phyloP scores from a whole-genome alignment of 345 rosid genomes.

The Populus euphratica region DNA sequence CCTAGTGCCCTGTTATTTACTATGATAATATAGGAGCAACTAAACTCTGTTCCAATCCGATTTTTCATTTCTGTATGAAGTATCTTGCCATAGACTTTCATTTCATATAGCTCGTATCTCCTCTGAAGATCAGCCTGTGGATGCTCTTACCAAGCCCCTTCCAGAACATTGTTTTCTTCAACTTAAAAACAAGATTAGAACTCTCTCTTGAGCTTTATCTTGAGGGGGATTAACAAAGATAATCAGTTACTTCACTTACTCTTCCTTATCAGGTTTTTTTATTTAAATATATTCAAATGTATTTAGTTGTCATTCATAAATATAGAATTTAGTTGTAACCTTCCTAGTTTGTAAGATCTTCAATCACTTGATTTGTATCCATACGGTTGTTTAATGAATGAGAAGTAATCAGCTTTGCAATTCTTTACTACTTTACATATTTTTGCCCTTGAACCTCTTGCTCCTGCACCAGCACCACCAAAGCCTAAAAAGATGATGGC shows the following conservation, averaged over 20 bases:
- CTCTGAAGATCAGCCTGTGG: background rate
- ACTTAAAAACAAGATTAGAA: background rate
- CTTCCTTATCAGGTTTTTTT: too few relatives aligned
- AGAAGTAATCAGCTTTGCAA: too few relatives aligned
- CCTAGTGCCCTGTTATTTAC: background rate
- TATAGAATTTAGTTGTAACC: too few relatives aligned
- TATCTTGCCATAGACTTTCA: background rate
- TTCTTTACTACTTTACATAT: background rate
- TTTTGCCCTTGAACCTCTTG: background rate
- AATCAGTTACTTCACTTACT: too few relatives aligned
- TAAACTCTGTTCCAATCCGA: too few relatives aligned
- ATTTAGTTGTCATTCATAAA: too few relatives aligned
- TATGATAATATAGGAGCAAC: too few relatives aligned
- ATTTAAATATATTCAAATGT: too few relatives aligned
- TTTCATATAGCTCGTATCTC: background rate
- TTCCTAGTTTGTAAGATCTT: too few relatives aligned
- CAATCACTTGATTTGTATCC: too few relatives aligned
- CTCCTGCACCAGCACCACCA: background rate
- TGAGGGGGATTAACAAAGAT: background rate
- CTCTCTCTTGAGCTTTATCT: background rate
- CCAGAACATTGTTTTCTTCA: background rate
- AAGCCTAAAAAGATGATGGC: background rate
- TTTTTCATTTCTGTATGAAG: background rate
- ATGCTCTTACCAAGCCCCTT: background rate
- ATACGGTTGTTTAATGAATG: too few relatives aligned